Conservation (phyloP, 208 protist genomes). For the Leishmania mexicana region DNA sequence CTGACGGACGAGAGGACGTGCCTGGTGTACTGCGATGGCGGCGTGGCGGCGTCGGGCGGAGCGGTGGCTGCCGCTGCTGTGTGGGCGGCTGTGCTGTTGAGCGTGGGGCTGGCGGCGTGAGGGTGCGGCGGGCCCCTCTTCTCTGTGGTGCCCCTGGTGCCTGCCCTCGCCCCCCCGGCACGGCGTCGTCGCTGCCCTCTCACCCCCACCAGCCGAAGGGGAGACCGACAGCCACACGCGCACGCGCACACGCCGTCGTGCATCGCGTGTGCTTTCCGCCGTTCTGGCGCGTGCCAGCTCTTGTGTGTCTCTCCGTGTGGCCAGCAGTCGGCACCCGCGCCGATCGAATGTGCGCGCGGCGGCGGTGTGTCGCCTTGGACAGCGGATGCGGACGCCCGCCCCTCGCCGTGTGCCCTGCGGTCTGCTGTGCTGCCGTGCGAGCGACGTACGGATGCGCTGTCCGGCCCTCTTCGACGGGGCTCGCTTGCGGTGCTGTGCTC, state of each 20-base stretch:
- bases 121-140: background rate
- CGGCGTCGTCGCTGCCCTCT: background rate
- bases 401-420: background rate
- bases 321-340: background rate
- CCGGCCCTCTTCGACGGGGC: too few relatives aligned
- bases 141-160: background rate
- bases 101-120: background rate
- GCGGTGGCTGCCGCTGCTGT: background rate
- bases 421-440: background rate
- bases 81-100: background rate
- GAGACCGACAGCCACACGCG: background rate
- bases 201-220: background rate
- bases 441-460: too few relatives aligned
- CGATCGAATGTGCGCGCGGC: background rate
- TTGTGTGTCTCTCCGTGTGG: background rate
- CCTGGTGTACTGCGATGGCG: background rate
- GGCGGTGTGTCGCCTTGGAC: background rate
- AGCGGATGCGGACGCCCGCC: background rate
- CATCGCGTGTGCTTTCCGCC: too few relatives aligned
- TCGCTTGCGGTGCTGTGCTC: too few relatives aligned
- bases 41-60: background rate
- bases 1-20: background rate
- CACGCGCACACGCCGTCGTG: background rate
- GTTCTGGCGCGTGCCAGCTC: background rate
- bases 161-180: background rate